Percentiles rank a stretch among this genome's conserved stretches.
These are phyloP conservation scores for Aspergillus thermomutatus DNA, from an alignment of 2,329 filamentous ascomycete genomes.

Conservation along the genomic window DNA sequence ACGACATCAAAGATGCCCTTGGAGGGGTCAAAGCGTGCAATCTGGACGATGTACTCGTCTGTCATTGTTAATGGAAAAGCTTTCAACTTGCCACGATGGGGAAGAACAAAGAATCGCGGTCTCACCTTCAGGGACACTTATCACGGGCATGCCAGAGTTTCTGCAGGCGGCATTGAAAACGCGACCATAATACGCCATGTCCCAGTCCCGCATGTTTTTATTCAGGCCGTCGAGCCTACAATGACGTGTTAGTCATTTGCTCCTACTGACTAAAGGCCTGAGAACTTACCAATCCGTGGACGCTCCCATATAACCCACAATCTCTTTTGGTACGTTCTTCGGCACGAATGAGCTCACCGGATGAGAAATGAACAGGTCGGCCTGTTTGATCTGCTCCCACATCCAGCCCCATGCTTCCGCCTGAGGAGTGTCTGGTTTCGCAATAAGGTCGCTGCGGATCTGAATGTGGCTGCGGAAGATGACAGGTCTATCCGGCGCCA, in stretches of 20 bases:
- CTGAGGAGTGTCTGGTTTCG: conserved; percentile 62
- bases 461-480: conserved; percentile 83
- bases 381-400: conserved; percentile 66
- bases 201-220: conserved; percentile 68
- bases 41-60: conserved; percentile 73
- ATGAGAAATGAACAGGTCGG: conserved; percentile 79
- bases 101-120: background rate
- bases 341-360: conserved; percentile 75
- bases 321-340: conserved; percentile 60
- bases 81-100: background rate
- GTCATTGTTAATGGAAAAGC: conserved; percentile 46
- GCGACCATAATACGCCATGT: conserved; percentile 69
- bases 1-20: conserved; percentile 79
- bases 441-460: conserved; percentile 70
- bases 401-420: conserved; percentile 72
- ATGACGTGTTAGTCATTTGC: background rate
- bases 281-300: conserved; percentile 68
- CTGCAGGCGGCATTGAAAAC: conserved; percentile 64
- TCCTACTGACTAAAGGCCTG: background rate
- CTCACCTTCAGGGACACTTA: conserved; percentile 38
- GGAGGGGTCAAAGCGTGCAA: conserved; percentile 78
- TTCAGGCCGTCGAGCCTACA: conserved; percentile 71
- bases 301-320: conserved; percentile 72
- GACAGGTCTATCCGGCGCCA: conserved; percentile 69
- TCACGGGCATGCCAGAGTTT: conserved; percentile 50